Conservation (phyloP, 2,329 filamentous ascomycete genomes). For the Nemania sp. region DNA sequence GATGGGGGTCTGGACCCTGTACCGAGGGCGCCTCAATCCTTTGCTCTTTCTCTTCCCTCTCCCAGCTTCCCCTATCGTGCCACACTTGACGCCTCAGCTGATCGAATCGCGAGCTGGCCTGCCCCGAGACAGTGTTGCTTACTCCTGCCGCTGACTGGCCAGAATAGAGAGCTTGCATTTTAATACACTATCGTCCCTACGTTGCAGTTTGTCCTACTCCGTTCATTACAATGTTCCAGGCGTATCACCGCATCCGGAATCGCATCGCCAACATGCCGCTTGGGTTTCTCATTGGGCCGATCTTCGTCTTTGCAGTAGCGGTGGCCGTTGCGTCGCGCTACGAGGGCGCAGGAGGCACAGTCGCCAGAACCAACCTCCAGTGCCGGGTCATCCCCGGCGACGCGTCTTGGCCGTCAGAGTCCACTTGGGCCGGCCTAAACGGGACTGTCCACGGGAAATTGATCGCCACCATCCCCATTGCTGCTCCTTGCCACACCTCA, state of each 20-base stretch:
- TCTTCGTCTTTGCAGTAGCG: background rate
- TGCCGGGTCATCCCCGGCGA: conserved; percentile 11
- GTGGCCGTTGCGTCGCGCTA: background rate
- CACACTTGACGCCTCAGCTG: too few relatives aligned
- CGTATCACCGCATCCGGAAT: background rate
- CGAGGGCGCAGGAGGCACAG: background rate
- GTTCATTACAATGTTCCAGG: background rate
- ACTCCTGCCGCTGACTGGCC: too few relatives aligned
- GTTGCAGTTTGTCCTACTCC: background rate
- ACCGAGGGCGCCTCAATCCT: too few relatives aligned
- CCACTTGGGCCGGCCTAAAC: conserved; percentile 59
- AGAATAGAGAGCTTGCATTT: too few relatives aligned
- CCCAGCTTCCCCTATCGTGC: too few relatives aligned
- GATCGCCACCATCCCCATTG: conserved; percentile 59
- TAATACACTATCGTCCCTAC: background rate
- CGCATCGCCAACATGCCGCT: background rate
- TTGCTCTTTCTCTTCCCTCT: too few relatives aligned
- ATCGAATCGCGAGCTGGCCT: background rate
- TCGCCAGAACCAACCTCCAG: background rate
- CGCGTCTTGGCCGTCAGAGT: background rate
- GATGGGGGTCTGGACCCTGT: too few relatives aligned
- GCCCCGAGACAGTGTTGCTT: too few relatives aligned
- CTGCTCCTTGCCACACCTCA: conserved; percentile 56
- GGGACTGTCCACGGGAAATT: conserved; percentile 57
- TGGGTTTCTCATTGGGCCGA: background rate